A percentile compares a stretch with the other conserved stretches of the same genome.
These are phyloP conservation scores for Plectosphaerella sp. DNA, from an alignment of 2,329 filamentous ascomycete species.

Conservation along the genomic window DNA sequence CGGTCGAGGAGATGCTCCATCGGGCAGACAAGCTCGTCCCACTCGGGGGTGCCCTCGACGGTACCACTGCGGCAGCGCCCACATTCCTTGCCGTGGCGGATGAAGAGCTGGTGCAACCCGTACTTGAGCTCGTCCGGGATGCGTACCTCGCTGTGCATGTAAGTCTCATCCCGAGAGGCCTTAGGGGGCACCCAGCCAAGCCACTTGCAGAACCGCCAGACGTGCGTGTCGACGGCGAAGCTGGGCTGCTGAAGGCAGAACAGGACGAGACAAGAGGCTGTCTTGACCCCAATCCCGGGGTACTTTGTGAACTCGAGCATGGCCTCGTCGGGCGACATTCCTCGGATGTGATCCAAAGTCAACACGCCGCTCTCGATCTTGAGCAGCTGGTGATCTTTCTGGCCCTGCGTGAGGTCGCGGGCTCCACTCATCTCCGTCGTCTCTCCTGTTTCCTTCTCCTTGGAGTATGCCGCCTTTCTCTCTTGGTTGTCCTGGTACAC, in stretches of 20 bases:
- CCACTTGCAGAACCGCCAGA: slow-evolving; percentile 46
- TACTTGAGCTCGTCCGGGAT: slow-evolving; percentile 52
- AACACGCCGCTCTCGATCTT: slow-evolving; percentile 55
- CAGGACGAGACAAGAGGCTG: slow-evolving; percentile 50
- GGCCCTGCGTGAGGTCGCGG: slow-evolving; percentile 31
- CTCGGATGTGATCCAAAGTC: slow-evolving; percentile 46
- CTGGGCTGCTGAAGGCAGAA: slow-evolving; percentile 49
- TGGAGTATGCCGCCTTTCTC: slow-evolving; percentile 36
- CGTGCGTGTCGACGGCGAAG: slow-evolving; percentile 56
- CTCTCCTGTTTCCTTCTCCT: slow-evolving; percentile 32
- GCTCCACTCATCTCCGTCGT: slow-evolving; percentile 38
- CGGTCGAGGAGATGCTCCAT: slow-evolving; percentile 34
- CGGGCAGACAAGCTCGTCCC: slow-evolving; percentile 48
- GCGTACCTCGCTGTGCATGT: slow-evolving; percentile 47
- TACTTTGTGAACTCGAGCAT: slow-evolving; percentile 46
- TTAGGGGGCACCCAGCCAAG: slow-evolving; percentile 51
- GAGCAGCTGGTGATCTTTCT: slow-evolving; percentile 53
- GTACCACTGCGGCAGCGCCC: slow-evolving; percentile 45
- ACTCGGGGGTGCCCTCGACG: slow-evolving; percentile 53
- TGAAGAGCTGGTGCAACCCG: slow-evolving; percentile 49
- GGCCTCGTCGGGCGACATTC: slow-evolving; percentile 37
- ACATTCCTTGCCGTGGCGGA: slow-evolving; percentile 47
- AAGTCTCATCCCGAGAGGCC: slow-evolving; percentile 40
- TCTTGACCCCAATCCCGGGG: slow-evolving; percentile 53
- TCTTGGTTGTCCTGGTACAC: slow-evolving; percentile 63